Conservation (phyloP, 257 asterid genomes). For the Cruciata laevipes region DNA sequence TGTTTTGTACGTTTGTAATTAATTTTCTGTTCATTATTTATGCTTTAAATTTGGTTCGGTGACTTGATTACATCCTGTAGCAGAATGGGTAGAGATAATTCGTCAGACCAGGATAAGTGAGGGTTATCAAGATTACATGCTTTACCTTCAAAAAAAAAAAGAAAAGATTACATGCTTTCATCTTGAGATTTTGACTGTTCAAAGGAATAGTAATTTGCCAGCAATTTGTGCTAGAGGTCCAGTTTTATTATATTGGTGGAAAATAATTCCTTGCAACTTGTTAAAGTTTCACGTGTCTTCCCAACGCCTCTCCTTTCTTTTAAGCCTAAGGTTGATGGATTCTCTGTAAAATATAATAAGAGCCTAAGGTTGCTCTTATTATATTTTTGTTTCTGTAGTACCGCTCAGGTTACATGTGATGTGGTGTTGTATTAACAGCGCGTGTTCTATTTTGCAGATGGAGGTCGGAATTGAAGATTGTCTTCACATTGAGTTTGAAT, state of each 20-base stretch:
- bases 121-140: not conserved
- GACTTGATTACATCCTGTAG: not conserved
- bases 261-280: not conserved
- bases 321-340: not conserved
- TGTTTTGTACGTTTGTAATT: not conserved
- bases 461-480: slow-evolving; percentile 99
- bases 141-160: no score
- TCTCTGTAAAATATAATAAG: no score
- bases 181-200: not conserved
- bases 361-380: no score
- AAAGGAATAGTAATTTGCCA: not conserved
- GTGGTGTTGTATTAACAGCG: not conserved
- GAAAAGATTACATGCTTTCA: not conserved
- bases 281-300: not conserved
- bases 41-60: not conserved
- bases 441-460: slow-evolving; percentile 55
- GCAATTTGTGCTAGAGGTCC: not conserved
- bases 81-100: not conserved
- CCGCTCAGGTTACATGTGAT: not conserved
- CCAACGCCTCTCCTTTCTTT: not conserved
- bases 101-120: not conserved
- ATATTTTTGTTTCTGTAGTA: not conserved
- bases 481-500: slow-evolving; percentile 97
- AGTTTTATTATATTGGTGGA: not conserved
- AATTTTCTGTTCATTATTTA: not conserved